Conservation (phyloP, 495 filamentous ascomycete species). For the Neurospora sp. region DNA sequence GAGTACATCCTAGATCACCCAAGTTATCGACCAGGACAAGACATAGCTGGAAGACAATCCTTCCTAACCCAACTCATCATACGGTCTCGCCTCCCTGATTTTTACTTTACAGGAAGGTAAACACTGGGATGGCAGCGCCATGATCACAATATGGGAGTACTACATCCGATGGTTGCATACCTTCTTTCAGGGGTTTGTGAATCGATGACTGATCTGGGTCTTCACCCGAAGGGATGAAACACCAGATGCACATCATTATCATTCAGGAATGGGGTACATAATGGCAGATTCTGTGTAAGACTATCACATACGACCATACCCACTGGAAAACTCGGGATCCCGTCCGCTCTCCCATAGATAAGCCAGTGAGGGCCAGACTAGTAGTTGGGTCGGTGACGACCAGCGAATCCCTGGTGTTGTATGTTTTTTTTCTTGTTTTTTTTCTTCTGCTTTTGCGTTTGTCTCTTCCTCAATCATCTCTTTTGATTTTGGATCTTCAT, state of each 20-base stretch:
- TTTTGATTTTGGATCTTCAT: too few species aligned
- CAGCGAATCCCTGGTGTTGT: slow-evolving; percentile 32
- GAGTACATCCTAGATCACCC: too few species aligned
- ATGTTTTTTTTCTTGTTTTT: slow-evolving; percentile 24
- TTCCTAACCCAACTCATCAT: not conserved
- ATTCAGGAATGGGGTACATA: not conserved
- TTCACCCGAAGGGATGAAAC: not conserved
- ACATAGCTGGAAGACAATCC: not conserved
- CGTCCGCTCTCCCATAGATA: slow-evolving; percentile 43
- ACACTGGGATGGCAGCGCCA: not conserved
- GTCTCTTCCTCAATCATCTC: too few species aligned
- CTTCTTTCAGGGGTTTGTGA: not conserved
- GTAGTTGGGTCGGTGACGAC: slow-evolving; percentile 32
- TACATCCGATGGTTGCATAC: not conserved
- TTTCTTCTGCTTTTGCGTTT: too few species aligned
- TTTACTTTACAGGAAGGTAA: not conserved
- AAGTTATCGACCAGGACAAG: not conserved
- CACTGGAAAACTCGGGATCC: slow-evolving; percentile 29
- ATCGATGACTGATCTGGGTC: not conserved
- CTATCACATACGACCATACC: not conserved
- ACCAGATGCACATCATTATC: not conserved
- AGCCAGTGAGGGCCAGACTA: slow-evolving; percentile 15
- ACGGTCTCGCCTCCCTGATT: not conserved
- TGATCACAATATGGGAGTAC: not conserved
- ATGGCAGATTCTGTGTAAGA: rapidly evolving